phyloP scores from a whole-genome alignment of 2,329 filamentous ascomycete genomes.

The Fusarium beomiforme region DNA sequence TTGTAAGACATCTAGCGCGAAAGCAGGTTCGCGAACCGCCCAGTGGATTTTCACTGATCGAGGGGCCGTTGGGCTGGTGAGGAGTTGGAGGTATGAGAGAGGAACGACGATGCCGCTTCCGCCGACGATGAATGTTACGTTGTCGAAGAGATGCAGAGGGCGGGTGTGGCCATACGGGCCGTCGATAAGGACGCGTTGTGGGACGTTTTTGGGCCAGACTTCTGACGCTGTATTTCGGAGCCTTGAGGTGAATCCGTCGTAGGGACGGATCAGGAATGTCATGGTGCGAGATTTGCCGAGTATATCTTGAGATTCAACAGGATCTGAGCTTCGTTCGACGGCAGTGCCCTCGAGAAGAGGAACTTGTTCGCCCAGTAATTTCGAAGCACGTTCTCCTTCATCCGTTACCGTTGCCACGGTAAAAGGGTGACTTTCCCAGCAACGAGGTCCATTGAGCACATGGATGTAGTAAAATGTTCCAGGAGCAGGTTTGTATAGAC shows the following conservation, averaged over 20 bases:
- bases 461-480: constrained; percentile 60
- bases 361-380: constrained; percentile 45
- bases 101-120: constrained; percentile 58
- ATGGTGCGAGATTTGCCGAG: constrained; percentile 37
- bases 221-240: constrained; percentile 47
- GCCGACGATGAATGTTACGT: constrained; percentile 56
- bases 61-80: constrained; percentile 34
- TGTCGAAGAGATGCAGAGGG: constrained; percentile 51
- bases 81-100: constrained; percentile 49
- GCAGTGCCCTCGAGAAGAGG: constrained; percentile 45
- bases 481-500: constrained; percentile 48
- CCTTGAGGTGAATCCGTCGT: constrained; percentile 55
- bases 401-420: constrained; percentile 52
- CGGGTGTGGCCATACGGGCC: constrained; percentile 57
- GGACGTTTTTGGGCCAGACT: constrained; percentile 37
- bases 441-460: constrained; percentile 50
- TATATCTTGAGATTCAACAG: background rate
- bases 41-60: constrained; percentile 52
- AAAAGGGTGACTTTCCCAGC: constrained; percentile 63
- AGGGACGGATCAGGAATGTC: constrained; percentile 58
- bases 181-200: constrained; percentile 53
- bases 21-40: constrained; percentile 54
- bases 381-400: constrained; percentile 12
- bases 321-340: background rate
- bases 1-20: constrained; percentile 49